Evolutionary conservation across 371 early-diverging fungal genomes (phyloP).

Genomic region (Ordospora colligata): DNA sequence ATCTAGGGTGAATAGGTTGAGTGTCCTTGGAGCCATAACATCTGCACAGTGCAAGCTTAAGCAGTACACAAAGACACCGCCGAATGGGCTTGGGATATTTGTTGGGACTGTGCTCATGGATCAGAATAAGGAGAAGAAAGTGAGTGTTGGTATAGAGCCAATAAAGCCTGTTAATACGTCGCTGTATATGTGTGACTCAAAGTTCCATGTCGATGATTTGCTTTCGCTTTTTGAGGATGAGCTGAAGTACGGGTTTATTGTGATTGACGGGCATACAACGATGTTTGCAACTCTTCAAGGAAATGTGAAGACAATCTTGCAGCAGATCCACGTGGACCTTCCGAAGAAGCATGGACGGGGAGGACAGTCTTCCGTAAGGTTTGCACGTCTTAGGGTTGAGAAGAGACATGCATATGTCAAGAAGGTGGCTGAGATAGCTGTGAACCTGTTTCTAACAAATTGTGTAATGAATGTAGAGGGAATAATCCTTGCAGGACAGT

Average conservation of each 20-base stretch:
- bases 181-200: slow-evolving; percentile 96
- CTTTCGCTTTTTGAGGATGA: slow-evolving; percentile 81
- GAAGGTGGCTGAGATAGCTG: slow-evolving; percentile 89
- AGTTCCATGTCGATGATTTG: slow-evolving; percentile 89
- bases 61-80: slow-evolving; percentile 78
- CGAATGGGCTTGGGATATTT: slow-evolving; percentile 77
- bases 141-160: slow-evolving; percentile 95
- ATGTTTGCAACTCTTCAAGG: slow-evolving; percentile 92
- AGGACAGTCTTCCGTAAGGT: slow-evolving; percentile 98
- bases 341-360: slow-evolving; percentile 99
- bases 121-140: slow-evolving; percentile 91
- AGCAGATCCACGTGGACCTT: slow-evolving; percentile 83
- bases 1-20: slow-evolving; percentile 90
- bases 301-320: slow-evolving; percentile 85
- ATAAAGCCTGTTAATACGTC: slow-evolving; percentile 98
- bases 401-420: slow-evolving; percentile 95
- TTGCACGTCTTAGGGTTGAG: slow-evolving; percentile 93
- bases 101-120: slow-evolving; percentile 92
- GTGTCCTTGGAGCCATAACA: slow-evolving; percentile 91
- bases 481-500: slow-evolving; percentile 85
- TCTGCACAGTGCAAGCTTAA: slow-evolving; percentile 94
- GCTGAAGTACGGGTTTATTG: slow-evolving; percentile 92
- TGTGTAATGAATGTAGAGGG: slow-evolving; percentile 84
- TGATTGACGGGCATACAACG: slow-evolving; percentile 96
- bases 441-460: slow-evolving; percentile 77